Evolutionary conservation across 2,329 filamentous ascomycete species (phyloP), one percentile per base, ranked within the genome.

Genomic region (Pseudodiploospora longispora): DNA sequence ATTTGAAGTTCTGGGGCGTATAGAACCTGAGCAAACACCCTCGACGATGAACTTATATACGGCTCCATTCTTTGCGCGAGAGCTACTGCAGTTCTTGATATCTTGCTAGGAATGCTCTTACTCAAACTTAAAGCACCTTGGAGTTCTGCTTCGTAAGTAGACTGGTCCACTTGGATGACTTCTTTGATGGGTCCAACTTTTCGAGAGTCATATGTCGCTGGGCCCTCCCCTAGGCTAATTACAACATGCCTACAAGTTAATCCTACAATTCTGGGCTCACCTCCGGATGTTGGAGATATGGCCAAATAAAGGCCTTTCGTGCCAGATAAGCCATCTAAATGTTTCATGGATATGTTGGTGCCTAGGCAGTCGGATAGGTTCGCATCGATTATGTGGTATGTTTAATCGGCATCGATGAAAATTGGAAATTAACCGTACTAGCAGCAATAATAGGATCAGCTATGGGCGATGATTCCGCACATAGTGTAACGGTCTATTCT

Each of bases 281-380:
- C 29, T 29, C 9, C 32, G 27, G 19, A 32, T 10, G 42, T 27
- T 6, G 38, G 19, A 10, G 34, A 27, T 10, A 42, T n/a, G 28
- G 28, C 34, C 37, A 44, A 36, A n/a, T 44, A 44, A 10, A 44
- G 10, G 19, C 42, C 31, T 10, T 44, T 44, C 1, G 37, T 44
- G 10, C 42, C 36, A 42, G 34, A n/a, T 5, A 12, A 5, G n/a
- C 27, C 6, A n/a, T 37, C 40, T 6, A 9, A 8, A 32, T 32
- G 32, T 10, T 36, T 36, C 32, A 41, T 44, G 12, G 42, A 10
- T 30, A 44, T 44, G 5, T 12, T 32, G 9, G 42, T 44, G 6
- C 40, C 40, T 5, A 42, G 27, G 33, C 27, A 42, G 34, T 42
- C 40, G 33, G 40, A 30, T 12, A 42, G 10, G 19, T 41, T 33